phyloP scores from a whole-genome alignment of 495 filamentous ascomycete genomes.

The Xylaria intraflava region DNA sequence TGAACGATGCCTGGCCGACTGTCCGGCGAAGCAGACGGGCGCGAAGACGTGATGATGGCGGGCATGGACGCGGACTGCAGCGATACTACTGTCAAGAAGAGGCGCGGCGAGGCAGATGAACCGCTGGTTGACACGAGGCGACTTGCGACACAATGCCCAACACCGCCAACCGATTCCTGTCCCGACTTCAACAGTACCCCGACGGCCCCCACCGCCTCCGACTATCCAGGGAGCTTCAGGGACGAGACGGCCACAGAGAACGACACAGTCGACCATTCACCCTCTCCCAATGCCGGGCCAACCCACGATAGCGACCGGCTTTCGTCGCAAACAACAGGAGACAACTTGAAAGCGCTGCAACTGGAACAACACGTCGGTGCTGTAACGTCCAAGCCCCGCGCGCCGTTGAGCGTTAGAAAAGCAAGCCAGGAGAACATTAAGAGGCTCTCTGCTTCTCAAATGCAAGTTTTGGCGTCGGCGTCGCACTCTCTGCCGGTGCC shows the following conservation, averaged over 20 bases:
- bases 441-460: constrained; percentile 51
- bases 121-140: background rate
- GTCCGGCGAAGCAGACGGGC: constrained; percentile 5
- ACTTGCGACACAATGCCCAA: constrained; percentile 6
- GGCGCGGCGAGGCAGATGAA: background rate
- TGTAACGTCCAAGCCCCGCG: constrained; percentile 13
- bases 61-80: background rate
- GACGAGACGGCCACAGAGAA: constrained; percentile 1
- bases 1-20: constrained; percentile 10
- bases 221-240: background rate
- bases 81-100: background rate
- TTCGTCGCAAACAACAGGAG: background rate
- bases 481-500: constrained; percentile 45
- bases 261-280: background rate
- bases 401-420: constrained; percentile 20
- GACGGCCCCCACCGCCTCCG: constrained; percentile 12
- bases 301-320: background rate
- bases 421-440: constrained; percentile 28
- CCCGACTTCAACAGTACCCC: constrained; percentile 21
- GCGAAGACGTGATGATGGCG: background rate
- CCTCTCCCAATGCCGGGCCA: background rate
- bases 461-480: constrained; percentile 47
- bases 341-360: background rate
- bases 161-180: constrained; percentile 18
- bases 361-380: background rate